Percentiles rank a stretch among this genome's conserved stretches.
Conservation (phyloP, 768 basidiomycete species). For the Erythrobasidium yunnanense region DNA sequence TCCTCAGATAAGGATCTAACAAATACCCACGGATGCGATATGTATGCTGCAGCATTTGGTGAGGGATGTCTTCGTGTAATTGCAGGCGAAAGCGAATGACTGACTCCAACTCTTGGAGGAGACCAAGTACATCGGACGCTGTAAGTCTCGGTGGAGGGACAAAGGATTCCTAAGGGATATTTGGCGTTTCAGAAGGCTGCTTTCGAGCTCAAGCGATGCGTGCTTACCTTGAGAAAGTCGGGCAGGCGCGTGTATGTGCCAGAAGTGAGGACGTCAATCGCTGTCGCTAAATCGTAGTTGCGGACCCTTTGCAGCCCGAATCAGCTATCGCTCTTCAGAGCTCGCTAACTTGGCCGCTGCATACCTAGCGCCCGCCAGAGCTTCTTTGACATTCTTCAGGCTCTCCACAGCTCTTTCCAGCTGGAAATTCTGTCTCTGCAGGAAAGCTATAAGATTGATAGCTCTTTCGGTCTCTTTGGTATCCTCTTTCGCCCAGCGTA, state of each 20-base stretch:
- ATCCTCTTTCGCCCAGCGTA: constrained; percentile 69
- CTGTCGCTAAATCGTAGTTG: constrained; percentile 86
- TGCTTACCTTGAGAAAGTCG: constrained; percentile 59
- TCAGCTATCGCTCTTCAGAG: background rate
- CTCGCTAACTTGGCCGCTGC: constrained; percentile 29
- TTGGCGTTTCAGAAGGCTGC: background rate
- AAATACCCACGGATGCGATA: constrained; percentile 12
- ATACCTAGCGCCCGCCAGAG: constrained; percentile 67
- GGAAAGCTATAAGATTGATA: constrained; percentile 76
- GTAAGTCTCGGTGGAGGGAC: background rate
- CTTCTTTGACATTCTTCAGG: constrained; percentile 57
- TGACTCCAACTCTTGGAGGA: constrained; percentile 20
- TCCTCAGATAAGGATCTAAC: constrained; percentile 8
- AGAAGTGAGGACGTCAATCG: constrained; percentile 73
- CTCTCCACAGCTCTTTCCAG: constrained; percentile 60
- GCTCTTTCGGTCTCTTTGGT: background rate
- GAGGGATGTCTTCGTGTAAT: constrained; percentile 25
- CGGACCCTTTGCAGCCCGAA: constrained; percentile 52
- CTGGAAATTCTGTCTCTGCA: constrained; percentile 72
- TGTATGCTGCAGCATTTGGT: background rate
- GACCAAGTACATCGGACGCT: background rate
- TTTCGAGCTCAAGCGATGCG: background rate
- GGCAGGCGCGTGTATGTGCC: constrained; percentile 80
- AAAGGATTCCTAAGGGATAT: background rate
- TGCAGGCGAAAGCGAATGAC: constrained; percentile 28